These are phyloP conservation scores for Butyriboletus appendiculatus DNA, from an alignment of 1,284 basidiomycete genomes.

Conservation along the genomic window DNA sequence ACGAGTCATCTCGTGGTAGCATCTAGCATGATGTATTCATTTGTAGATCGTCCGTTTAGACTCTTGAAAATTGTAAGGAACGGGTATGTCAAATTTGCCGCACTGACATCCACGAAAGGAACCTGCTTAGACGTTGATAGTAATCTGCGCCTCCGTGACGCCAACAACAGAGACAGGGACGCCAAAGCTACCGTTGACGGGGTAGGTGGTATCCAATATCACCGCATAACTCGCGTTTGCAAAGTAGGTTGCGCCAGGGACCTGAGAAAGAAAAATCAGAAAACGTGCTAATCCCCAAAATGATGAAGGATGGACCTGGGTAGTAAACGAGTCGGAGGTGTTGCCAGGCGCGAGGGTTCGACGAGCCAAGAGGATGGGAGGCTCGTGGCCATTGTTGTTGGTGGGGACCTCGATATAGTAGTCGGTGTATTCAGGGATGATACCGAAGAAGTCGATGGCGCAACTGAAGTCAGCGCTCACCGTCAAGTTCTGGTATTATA, in stretches of 20 bases:
- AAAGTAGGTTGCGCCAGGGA: slow-evolving; percentile 32
- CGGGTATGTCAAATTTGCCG: neutral
- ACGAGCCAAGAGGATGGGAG: slow-evolving; percentile 33
- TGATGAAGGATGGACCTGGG: slow-evolving; percentile 10
- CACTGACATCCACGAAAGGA: neutral
- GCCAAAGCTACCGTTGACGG: slow-evolving; percentile 29
- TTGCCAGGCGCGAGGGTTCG: slow-evolving; percentile 10
- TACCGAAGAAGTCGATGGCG: slow-evolving; percentile 22
- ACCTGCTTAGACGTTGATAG: slow-evolving; percentile 17
- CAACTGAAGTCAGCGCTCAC: slow-evolving; percentile 30
- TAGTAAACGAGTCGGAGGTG: slow-evolving; percentile 20
- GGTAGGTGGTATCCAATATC: slow-evolving; percentile 27
- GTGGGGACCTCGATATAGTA: slow-evolving; percentile 36
- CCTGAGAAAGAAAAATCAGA: slow-evolving; percentile 15
- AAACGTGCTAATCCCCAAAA: neutral
- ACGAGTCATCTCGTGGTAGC: neutral
- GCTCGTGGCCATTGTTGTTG: slow-evolving; percentile 35
- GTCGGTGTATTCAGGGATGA: slow-evolving; percentile 29
- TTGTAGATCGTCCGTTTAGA: neutral
- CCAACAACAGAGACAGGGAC: slow-evolving; percentile 29
- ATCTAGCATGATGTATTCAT: neutral
- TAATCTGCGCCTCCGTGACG: slow-evolving; percentile 19
- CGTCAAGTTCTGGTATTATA: slow-evolving; percentile 21
- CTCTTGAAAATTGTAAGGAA: neutral
- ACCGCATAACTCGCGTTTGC: slow-evolving; percentile 27